Evolutionary conservation across 108 stramenopile species (phyloP).

Genomic region (Cyclotella distinguenda): DNA sequence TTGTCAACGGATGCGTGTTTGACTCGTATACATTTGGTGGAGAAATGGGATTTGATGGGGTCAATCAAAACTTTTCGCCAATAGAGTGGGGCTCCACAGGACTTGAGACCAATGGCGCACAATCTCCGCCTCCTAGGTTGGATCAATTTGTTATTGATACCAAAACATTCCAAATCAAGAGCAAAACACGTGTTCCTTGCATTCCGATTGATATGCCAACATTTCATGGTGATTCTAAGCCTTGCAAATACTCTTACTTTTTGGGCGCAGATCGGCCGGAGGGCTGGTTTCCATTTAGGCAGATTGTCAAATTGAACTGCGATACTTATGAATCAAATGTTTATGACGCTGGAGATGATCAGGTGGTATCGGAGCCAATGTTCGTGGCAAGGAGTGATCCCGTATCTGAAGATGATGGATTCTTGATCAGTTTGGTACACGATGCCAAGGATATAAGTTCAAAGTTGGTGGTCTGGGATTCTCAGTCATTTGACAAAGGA

Average conservation of each 20-base stretch:
- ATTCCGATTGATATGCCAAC: slow-evolving; percentile 32
- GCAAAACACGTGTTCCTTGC: neutral
- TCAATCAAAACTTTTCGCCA: slow-evolving; percentile 6
- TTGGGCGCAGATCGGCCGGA: slow-evolving; percentile 30
- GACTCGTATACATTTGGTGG: slow-evolving; percentile 17
- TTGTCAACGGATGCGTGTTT: slow-evolving; percentile 11
- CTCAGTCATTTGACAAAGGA: slow-evolving; percentile 4
- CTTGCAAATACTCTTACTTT: slow-evolving; percentile 19
- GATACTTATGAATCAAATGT: slow-evolving; percentile 19
- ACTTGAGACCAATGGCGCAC: slow-evolving; percentile 2
- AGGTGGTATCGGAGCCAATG: slow-evolving; percentile 26
- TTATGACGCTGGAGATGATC: slow-evolving; percentile 31
- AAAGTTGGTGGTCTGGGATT: slow-evolving; percentile 7
- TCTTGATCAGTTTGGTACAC: slow-evolving; percentile 22
- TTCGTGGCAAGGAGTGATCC: slow-evolving; percentile 10
- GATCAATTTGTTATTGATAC: slow-evolving; percentile 3
- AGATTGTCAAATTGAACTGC: slow-evolving; percentile 26
- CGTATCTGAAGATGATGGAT: slow-evolving; percentile 22
- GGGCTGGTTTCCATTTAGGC: slow-evolving; percentile 34
- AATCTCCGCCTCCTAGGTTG: slow-evolving; percentile 5
- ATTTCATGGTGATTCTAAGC: slow-evolving; percentile 20
- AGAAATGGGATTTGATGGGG: slow-evolving; percentile 12
- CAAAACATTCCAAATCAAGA: slow-evolving; percentile 10
- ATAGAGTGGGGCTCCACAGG: slow-evolving; percentile 12
- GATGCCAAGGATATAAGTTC: slow-evolving; percentile 7